A percentile compares a stretch with the other conserved stretches of the same genome.
phyloP scores from a whole-genome alignment of 768 basidiomycete species.

The Agrocybe praecox region DNA sequence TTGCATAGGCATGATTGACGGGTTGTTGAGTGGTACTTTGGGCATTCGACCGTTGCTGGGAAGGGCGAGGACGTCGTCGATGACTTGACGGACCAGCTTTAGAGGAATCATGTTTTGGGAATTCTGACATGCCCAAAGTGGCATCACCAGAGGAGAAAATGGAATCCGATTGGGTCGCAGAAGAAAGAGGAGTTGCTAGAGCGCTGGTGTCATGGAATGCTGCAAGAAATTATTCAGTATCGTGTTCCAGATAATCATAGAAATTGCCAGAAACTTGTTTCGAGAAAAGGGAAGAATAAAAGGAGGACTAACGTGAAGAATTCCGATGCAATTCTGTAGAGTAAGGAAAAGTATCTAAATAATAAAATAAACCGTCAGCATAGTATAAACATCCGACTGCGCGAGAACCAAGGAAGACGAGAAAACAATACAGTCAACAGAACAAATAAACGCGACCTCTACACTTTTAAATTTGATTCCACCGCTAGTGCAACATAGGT shows the following conservation, averaged over 20 bases:
- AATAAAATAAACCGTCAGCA: background rate
- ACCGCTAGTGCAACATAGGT: background rate
- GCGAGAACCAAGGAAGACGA: background rate
- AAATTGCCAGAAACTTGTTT: conserved; percentile 22
- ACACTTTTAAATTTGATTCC: background rate
- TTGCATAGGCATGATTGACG: conserved; percentile 10
- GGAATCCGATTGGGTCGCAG: conserved; percentile 14
- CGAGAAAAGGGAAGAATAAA: background rate
- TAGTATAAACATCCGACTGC: background rate
- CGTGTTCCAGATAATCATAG: conserved; percentile 14
- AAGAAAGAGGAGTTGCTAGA: conserved; percentile 15
- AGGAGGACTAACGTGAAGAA: conserved; percentile 20
- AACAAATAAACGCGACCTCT: background rate
- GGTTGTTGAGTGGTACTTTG: conserved; percentile 18
- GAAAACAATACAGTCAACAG: background rate
- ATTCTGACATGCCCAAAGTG: conserved; percentile 24
- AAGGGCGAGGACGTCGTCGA: conserved; percentile 24
- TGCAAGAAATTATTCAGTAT: conserved; percentile 14
- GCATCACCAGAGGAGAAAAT: conserved; percentile 27
- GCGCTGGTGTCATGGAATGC: conserved; percentile 27
- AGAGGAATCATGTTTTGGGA: conserved; percentile 25
- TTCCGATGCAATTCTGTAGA: background rate
- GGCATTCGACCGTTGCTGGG: conserved; percentile 15
- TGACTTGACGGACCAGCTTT: conserved; percentile 19
- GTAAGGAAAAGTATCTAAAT: background rate